These are phyloP conservation scores for Hemileccinum rubropunctum DNA, from an alignment of 768 basidiomycete genomes.

Conservation along the genomic window DNA sequence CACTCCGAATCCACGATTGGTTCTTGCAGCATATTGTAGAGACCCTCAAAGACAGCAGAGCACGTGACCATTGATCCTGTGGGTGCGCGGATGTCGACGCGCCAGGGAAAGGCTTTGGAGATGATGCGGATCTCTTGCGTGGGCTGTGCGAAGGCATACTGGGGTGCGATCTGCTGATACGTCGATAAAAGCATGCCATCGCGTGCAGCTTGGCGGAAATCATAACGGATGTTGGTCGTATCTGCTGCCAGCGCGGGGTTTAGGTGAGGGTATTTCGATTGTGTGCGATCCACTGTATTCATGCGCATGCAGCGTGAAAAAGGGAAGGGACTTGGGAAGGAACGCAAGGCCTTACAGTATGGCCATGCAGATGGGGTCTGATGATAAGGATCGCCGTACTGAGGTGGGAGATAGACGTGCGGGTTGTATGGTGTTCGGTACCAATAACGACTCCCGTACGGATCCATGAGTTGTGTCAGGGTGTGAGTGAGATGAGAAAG, in stretches of 20 bases:
- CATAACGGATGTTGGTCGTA: slow-evolving; percentile 47
- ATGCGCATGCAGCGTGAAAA: not conserved
- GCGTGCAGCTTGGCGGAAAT: slow-evolving; percentile 43
- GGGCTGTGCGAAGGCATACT: slow-evolving; percentile 38
- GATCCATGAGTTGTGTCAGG: slow-evolving; percentile 19
- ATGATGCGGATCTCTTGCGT: slow-evolving; percentile 45
- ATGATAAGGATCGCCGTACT: slow-evolving; percentile 12
- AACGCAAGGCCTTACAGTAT: slow-evolving; percentile 8
- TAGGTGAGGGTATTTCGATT: slow-evolving; percentile 47
- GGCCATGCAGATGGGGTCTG: slow-evolving; percentile 15
- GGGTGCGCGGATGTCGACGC: slow-evolving; percentile 48
- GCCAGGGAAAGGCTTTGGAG: slow-evolving; percentile 65
- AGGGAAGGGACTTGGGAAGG: not conserved
- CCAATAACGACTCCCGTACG: slow-evolving; percentile 20
- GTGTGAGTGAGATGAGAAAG: slow-evolving; percentile 2
- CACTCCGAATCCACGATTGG: slow-evolving; percentile 65
- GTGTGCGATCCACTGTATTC: slow-evolving; percentile 16
- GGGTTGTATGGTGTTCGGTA: slow-evolving; percentile 30
- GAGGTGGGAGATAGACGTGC: slow-evolving; percentile 28
- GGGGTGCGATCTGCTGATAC: slow-evolving; percentile 37
- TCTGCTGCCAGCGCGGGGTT: slow-evolving; percentile 55
- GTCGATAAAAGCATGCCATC: slow-evolving; percentile 42
- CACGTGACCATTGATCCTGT: slow-evolving; percentile 40
- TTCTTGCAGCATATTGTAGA: slow-evolving; percentile 49
- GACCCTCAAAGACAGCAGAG: slow-evolving; percentile 51